Conservation (phyloP, 2,329 filamentous ascomycete genomes). For the Teratosphaeria epicoccoides region DNA sequence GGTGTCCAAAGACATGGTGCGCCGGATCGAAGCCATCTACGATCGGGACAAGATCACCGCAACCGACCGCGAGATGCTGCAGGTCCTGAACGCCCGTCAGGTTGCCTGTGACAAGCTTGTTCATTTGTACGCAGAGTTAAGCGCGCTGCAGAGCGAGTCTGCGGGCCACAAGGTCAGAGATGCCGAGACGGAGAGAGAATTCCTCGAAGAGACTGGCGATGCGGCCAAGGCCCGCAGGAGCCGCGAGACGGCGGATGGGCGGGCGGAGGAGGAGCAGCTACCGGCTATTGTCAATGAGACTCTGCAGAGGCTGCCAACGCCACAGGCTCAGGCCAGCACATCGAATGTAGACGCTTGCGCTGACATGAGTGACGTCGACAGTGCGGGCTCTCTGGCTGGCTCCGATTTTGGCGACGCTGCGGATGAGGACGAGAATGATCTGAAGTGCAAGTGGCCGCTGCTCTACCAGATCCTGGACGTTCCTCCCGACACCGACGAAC, state of each 20-base stretch:
- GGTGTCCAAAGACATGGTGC: conserved; percentile 14
- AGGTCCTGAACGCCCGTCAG: conserved; percentile 15
- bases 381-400: neutral
- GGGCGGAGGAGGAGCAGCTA: neutral
- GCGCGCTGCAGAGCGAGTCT: conserved; percentile 12
- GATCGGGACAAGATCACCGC: conserved; percentile 4
- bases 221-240: neutral
- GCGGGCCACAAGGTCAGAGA: neutral
- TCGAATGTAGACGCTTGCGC: neutral
- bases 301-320: neutral
- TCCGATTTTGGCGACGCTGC: conserved; percentile 1
- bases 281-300: neutral
- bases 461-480: conserved; percentile 19
- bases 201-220: neutral
- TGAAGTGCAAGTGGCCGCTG: conserved; percentile 6
- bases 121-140: conserved; percentile 13
- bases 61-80: conserved; percentile 15
- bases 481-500: conserved; percentile 9
- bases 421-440: conserved; percentile 6
- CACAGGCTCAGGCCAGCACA: neutral
- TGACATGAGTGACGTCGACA: neutral
- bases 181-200: conserved; percentile 2
- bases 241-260: neutral
- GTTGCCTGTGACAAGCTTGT: conserved; percentile 14
- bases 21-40: conserved; percentile 17